Conservation (phyloP, 108 stramenopile species). For the Cyclotella cryptica region DNA sequence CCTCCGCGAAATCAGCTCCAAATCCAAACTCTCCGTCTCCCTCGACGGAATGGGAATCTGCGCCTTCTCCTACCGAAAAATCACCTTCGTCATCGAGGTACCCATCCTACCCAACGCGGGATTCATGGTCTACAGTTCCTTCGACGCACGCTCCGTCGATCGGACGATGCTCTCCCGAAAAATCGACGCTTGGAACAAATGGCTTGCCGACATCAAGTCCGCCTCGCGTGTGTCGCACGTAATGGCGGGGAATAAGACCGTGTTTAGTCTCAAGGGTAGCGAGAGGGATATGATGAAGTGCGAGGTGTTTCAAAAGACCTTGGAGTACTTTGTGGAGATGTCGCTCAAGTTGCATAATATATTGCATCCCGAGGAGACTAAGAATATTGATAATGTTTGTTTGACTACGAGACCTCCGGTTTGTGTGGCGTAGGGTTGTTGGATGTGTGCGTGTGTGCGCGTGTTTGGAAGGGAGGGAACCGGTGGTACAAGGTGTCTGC, state of each 20-base stretch:
- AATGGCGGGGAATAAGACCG: slow-evolving; percentile 39
- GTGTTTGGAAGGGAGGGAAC: too few species aligned
- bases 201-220: slow-evolving; percentile 31
- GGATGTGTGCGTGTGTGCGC: not conserved
- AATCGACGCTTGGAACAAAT: slow-evolving; percentile 47
- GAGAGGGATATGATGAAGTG: slow-evolving; percentile 36
- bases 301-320: slow-evolving; percentile 44
- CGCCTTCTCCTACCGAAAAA: slow-evolving; percentile 44
- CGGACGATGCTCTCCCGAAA: slow-evolving; percentile 16
- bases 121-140: slow-evolving; percentile 46
- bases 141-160: slow-evolving; percentile 22
- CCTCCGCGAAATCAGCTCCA: slow-evolving; percentile 38
- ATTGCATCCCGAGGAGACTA: slow-evolving; percentile 37
- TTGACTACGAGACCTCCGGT: slow-evolving; percentile 43
- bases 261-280: slow-evolving; percentile 43
- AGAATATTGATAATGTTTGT: slow-evolving; percentile 43
- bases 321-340: slow-evolving; percentile 50
- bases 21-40: slow-evolving; percentile 42
- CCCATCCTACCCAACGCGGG: slow-evolving; percentile 37
- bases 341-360: slow-evolving; percentile 49
- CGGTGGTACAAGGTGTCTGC: too few species aligned
- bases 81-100: slow-evolving; percentile 50
- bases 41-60: slow-evolving; percentile 49
- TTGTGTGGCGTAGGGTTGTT: slow-evolving; percentile 26
- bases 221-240: slow-evolving; percentile 34